Base-by-base conservation (phyloP, 2,329 filamentous ascomycete species). In the Clonostachys chloroleuca region DNA sequence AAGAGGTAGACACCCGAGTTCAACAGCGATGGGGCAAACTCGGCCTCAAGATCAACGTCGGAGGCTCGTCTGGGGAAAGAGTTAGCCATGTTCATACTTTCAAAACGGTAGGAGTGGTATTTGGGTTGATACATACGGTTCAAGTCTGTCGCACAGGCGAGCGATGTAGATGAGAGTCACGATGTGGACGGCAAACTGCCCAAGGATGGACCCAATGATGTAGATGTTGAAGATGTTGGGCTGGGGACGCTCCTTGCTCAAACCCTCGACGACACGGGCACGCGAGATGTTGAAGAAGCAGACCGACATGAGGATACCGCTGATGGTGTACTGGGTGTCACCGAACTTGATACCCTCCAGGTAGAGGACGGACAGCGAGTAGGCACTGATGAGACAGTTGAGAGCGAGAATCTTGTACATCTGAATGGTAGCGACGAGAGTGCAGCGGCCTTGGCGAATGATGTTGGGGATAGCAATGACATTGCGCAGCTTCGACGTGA, bases 381-480 rank as follows among this genome's bases (percentile, higher is more conserved):
- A 99, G 36, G 94, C 94, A 57, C 89, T 96, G 64, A 99, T 99
- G 57, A 99, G 77, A 65, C 94, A 99, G 76, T 99, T 99, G 50
- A 99, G 75, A 8, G 94, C 94, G 45, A 99, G 81, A 59, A 99
- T 99, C 80, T 96, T 99, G 83, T 99, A 99, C 92, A 99, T 99
- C 75, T 99, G 94, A 54, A 99, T 97, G 0, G 94, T 99, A 34
- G 94, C 94, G 47, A 99, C 94, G 17, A 99, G 83, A 8, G 94
- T 99, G 74, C 94, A 99, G 52, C 94, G 88, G 49, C 94, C 94
- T 73, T 99, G 94, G 49, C 94, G 89, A 60, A 99, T 94, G 59
- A 99, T 99, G 72, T 99, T 99, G 45, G 94, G 92, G 49, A 99
- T 91, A 36, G 94, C 94, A 58, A 99, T 83, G 49, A 99, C 94